These are phyloP conservation scores for Fraxinus nigra DNA, from an alignment of 305 asterid species.

Conservation along the genomic window DNA sequence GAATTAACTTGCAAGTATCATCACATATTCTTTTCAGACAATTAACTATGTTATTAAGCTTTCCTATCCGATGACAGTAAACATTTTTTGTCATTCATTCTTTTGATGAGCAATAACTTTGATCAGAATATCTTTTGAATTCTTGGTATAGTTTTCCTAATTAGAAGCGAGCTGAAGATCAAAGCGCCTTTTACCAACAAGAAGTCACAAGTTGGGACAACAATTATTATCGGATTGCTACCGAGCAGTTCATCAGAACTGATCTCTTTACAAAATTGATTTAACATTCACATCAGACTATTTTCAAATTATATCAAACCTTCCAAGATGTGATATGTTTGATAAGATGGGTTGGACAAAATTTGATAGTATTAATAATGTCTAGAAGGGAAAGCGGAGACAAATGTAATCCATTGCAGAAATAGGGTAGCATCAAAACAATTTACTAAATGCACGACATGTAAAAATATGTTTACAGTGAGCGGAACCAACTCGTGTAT, in stretches of 20 bases:
- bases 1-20: neutral
- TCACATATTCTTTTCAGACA: no score
- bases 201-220: neutral
- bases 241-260: neutral
- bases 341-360: neutral
- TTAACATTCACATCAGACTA: neutral
- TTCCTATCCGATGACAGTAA: no score
- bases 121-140: no score
- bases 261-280: neutral
- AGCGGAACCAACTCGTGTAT: neutral
- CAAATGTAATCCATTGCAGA: neutral
- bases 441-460: neutral
- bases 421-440: neutral
- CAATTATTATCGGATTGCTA: neutral
- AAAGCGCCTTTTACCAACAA: neutral
- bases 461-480: neutral
- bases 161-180: neutral
- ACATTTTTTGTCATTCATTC: no score
- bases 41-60: no score
- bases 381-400: neutral
- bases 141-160: no score
- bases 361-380: neutral
- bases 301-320: neutral
- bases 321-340: neutral
- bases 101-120: no score